Percentiles rank a stretch among this genome's conserved stretches.
phyloP scores from a whole-genome alignment of 306 rosid genomes.

The Rosa chinensis region DNA sequence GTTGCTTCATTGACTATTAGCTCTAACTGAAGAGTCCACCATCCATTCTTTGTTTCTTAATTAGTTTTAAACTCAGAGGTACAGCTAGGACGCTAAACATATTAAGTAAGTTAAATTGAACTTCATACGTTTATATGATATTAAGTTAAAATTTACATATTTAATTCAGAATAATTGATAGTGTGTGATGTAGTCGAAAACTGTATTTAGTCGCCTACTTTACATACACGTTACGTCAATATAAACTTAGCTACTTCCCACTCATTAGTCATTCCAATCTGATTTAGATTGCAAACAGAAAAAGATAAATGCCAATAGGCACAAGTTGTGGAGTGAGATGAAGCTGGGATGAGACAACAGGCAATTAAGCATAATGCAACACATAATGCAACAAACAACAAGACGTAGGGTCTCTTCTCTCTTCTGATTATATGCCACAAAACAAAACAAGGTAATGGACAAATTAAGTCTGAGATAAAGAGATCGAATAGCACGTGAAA shows the following conservation, averaged over 20 bases:
- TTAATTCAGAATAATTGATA: too few relatives aligned
- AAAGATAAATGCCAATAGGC: background rate
- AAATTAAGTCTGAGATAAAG: background rate
- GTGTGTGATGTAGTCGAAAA: too few relatives aligned
- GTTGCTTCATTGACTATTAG: too few relatives aligned
- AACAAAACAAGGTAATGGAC: background rate
- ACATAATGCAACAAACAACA: background rate
- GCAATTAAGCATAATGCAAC: background rate
- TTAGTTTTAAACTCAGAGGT: too few relatives aligned
- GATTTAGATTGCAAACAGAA: background rate
- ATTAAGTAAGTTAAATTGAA: too few relatives aligned
- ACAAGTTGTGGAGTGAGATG: background rate
- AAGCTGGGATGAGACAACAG: background rate
- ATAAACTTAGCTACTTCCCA: background rate
- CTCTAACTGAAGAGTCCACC: too few relatives aligned
- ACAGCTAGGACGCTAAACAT: too few relatives aligned
- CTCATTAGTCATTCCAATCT: background rate
- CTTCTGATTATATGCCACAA: background rate
- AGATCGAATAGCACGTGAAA: conserved; percentile 8
- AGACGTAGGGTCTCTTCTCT: background rate
- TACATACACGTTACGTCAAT: background rate
- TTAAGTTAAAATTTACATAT: too few relatives aligned
- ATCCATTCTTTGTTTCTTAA: too few relatives aligned
- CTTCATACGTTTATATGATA: too few relatives aligned
- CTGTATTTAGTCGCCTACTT: too few relatives aligned